These are phyloP conservation scores for Imleria badia DNA, from an alignment of 768 basidiomycete genomes.

Conservation along the genomic window DNA sequence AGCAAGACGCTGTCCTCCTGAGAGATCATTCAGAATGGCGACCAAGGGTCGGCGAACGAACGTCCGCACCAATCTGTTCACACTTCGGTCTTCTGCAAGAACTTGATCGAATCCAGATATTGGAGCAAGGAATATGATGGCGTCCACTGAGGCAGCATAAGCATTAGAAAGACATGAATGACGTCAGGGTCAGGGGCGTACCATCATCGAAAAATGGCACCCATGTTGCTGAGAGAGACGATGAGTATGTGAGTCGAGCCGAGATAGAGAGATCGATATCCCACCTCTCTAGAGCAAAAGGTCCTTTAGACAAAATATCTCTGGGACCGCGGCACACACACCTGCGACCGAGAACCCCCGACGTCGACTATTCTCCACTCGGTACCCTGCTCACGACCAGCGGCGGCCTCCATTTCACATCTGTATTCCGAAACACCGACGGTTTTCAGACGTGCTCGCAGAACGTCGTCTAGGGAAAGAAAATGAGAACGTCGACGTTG, in stretches of 20 bases:
- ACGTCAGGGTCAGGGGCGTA: constrained; percentile 14
- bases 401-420: constrained; percentile 73
- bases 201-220: constrained; percentile 57
- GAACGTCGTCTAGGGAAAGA: constrained; percentile 44
- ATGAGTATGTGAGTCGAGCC: constrained; percentile 9
- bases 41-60: not conserved
- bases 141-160: constrained; percentile 30
- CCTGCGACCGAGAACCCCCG: constrained; percentile 52
- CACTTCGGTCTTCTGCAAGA: constrained; percentile 49
- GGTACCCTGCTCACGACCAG: constrained; percentile 48
- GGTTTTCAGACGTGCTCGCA: constrained; percentile 53
- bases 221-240: constrained; percentile 42
- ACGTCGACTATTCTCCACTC: constrained; percentile 59
- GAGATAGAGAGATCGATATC: constrained; percentile 21
- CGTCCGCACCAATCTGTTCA: constrained; percentile 47
- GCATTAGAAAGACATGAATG: not conserved
- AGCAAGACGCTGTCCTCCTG: constrained; percentile 77
- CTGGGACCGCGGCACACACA: constrained; percentile 24
- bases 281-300: constrained; percentile 32
- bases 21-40: not conserved
- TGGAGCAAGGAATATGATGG: constrained; percentile 60
- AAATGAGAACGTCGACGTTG: constrained; percentile 6
- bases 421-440: constrained; percentile 82
- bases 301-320: constrained; percentile 2
- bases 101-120: constrained; percentile 59